These are phyloP conservation scores for Cladosporium oxysporum DNA, from an alignment of 2,329 filamentous ascomycete species.

Conservation along the genomic window DNA sequence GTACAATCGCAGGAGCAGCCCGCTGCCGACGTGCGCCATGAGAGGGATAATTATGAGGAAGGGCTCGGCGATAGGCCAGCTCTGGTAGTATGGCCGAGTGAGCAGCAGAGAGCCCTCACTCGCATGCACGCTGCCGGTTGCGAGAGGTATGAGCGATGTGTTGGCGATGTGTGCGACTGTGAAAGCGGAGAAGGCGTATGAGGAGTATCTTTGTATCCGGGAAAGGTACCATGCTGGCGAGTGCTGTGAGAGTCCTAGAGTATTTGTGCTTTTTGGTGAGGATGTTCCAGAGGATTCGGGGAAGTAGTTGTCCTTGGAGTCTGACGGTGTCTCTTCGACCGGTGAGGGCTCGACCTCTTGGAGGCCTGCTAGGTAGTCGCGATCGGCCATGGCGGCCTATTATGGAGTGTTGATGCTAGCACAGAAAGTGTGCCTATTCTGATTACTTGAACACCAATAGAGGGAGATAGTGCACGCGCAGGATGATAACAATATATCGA, in stretches of 20 bases:
- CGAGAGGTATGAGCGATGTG: conserved; percentile 76
- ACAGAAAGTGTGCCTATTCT: not conserved
- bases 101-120: conserved; percentile 87
- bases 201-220: conserved; percentile 83
- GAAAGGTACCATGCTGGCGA: conserved; percentile 74
- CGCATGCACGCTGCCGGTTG: conserved; percentile 69
- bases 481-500: not conserved
- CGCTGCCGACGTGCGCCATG: conserved; percentile 72
- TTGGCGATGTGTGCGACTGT: conserved; percentile 76
- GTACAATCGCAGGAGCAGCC: conserved; percentile 74
- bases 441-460: not conserved
- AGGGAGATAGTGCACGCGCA: not conserved
- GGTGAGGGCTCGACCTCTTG: conserved; percentile 80
- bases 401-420: not conserved
- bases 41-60: conserved; percentile 76
- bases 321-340: conserved; percentile 59
- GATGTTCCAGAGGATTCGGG: conserved; percentile 21
- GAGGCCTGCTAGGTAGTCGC: conserved; percentile 45
- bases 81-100: conserved; percentile 90
- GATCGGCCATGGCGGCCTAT: conserved; percentile 34
- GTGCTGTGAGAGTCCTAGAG: conserved; percentile 64
- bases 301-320: conserved; percentile 54
- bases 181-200: conserved; percentile 79
- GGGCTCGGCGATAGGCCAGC: conserved; percentile 70
- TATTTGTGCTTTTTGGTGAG: conserved; percentile 37